phyloP scores from a whole-genome alignment of 768 basidiomycete genomes.

The Gymnopilus junonius region DNA sequence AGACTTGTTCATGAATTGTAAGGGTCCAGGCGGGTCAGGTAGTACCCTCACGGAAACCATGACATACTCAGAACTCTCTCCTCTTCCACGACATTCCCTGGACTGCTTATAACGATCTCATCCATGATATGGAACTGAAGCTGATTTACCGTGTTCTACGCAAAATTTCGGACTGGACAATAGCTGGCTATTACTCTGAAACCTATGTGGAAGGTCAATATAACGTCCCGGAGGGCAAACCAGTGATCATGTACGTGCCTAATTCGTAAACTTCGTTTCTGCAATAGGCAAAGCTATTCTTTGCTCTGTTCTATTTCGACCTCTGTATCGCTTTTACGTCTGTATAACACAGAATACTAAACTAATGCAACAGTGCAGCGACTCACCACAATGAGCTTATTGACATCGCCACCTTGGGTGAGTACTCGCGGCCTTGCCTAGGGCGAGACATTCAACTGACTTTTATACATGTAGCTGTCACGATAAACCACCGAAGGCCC shows the following conservation, averaged over 20 bases:
- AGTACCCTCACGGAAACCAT: neutral
- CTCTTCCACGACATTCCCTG: neutral
- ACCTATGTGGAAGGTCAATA: constrained; percentile 60
- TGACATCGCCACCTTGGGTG: constrained; percentile 54
- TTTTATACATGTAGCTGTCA: constrained; percentile 41
- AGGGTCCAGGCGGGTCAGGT: neutral
- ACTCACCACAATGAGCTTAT: constrained; percentile 76
- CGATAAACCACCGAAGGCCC: constrained; percentile 60
- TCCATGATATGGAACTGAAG: constrained; percentile 41
- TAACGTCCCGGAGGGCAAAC: constrained; percentile 59
- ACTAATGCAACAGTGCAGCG: constrained; percentile 44
- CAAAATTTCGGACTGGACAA: constrained; percentile 62
- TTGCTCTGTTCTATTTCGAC: neutral
- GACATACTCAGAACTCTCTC: neutral
- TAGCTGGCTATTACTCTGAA: constrained; percentile 65
- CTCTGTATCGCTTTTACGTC: neutral
- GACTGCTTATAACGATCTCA: neutral
- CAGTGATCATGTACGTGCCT: constrained; percentile 58
- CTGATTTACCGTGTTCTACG: constrained; percentile 63
- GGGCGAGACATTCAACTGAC: neutral
- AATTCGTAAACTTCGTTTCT: neutral
- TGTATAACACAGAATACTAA: neutral
- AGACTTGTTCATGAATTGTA: too few species aligned
- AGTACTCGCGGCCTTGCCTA: constrained; percentile 12
- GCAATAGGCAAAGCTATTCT: neutral